A percentile compares a stretch with the other conserved stretches of the same genome.
These are phyloP conservation scores for Fraxinus platypoda DNA, from an alignment of 305 asterid species.

Conservation along the genomic window DNA sequence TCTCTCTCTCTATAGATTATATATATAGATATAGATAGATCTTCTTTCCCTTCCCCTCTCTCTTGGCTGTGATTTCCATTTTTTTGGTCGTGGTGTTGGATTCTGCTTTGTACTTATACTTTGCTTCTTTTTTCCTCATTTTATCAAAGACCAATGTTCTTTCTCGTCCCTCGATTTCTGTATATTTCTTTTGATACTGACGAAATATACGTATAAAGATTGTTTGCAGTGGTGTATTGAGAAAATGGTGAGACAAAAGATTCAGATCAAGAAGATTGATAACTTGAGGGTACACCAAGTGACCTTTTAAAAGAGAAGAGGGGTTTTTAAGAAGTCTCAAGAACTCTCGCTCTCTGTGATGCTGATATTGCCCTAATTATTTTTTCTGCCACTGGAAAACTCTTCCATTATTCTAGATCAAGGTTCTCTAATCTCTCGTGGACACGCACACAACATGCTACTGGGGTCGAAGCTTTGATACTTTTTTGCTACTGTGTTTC, in stretches of 20 bases:
- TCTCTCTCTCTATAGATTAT: conserved; percentile 7
- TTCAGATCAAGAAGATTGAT: conserved; percentile 74
- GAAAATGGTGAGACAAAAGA: conserved; percentile 73
- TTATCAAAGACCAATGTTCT: conserved; percentile 4
- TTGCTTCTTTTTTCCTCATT: conserved; percentile 1
- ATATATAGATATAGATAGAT: no score
- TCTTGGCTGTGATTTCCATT: conserved; percentile 2
- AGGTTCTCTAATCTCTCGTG: conserved; percentile 39
- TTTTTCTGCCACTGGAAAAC: conserved; percentile 74
- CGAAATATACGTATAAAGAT: neutral
- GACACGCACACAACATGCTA: neutral
- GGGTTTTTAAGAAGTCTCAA: conserved; percentile 79
- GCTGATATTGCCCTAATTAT: conserved; percentile 74
- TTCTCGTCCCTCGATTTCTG: neutral
- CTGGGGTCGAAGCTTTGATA: neutral
- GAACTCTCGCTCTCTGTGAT: conserved; percentile 72
- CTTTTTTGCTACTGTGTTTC: neutral
- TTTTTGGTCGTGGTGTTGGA: conserved; percentile 29
- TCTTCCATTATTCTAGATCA: conserved; percentile 56
- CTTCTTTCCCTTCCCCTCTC: neutral
- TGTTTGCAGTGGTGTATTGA: neutral
- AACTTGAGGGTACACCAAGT: conserved; percentile 69
- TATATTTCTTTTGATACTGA: neutral
- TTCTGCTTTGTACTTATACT: conserved; percentile 36
- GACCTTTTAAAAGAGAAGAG: conserved; percentile 75